phyloP scores from a whole-genome alignment of 192 early-diverging fungal genomes.

The Thamnidium elegans region DNA sequence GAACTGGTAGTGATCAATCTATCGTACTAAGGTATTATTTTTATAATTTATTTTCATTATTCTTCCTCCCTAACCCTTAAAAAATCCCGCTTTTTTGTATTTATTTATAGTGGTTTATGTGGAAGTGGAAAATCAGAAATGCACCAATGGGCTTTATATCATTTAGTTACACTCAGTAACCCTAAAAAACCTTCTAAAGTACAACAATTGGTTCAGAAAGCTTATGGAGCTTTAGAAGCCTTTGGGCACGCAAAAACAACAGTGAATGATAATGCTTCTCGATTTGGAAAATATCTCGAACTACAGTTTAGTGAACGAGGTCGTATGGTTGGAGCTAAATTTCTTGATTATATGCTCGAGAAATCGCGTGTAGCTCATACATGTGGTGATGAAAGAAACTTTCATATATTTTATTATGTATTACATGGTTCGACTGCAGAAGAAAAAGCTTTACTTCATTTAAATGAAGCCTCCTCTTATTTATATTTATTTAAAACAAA shows the following conservation, averaged over 20 bases:
- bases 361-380: slow-evolving; percentile 69
- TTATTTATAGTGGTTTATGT: slow-evolving; percentile 23
- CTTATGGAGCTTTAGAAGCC: slow-evolving; percentile 75
- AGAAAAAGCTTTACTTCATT: slow-evolving; percentile 69
- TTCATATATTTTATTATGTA: slow-evolving; percentile 94
- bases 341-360: slow-evolving; percentile 85
- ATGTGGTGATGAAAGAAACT: slow-evolving; percentile 71
- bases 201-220: slow-evolving; percentile 62
- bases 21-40: slow-evolving; percentile 78
- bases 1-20: slow-evolving; percentile 86
- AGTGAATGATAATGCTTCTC: slow-evolving; percentile 71
- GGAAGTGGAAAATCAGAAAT: slow-evolving; percentile 55
- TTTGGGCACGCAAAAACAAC: slow-evolving; percentile 83
- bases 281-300: slow-evolving; percentile 76
- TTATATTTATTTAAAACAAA: slow-evolving; percentile 29
- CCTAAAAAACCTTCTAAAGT: slow-evolving; percentile 63
- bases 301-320: slow-evolving; percentile 91
- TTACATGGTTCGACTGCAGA: slow-evolving; percentile 73
- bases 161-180: slow-evolving; percentile 65
- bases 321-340: slow-evolving; percentile 78
- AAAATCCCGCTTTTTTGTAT: slow-evolving; percentile 6
- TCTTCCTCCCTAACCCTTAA: slow-evolving; percentile 5
- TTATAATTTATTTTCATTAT: slow-evolving; percentile 11
- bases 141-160: slow-evolving; percentile 60
- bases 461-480: slow-evolving; percentile 60